phyloP scores from a whole-genome alignment of 225 moss, liverwort and hornwort genomes.

The Anthoceros angustus region DNA sequence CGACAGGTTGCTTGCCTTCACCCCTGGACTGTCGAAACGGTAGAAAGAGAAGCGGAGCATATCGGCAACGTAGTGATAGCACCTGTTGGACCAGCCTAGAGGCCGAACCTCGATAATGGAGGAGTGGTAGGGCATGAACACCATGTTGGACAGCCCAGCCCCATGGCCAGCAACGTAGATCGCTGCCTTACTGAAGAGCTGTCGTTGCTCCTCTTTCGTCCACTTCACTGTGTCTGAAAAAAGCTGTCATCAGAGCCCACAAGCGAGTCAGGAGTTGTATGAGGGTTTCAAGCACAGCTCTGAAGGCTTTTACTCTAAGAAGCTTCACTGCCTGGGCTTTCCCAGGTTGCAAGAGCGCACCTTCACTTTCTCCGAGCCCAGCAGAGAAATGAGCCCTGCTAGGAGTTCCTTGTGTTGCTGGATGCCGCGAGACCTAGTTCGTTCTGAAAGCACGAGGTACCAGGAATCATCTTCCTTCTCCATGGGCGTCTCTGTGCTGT shows the following conservation, averaged over 20 bases:
- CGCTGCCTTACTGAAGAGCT: neutral
- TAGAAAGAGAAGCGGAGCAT: constrained; percentile 2
- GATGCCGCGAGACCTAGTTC: neutral
- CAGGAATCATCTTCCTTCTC: neutral
- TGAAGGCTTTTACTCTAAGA: no score
- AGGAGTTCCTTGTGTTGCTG: neutral
- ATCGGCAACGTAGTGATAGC: neutral
- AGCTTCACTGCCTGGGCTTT: no score
- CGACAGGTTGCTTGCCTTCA: neutral
- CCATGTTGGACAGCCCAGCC: constrained; percentile 1
- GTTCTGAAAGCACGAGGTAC: neutral
- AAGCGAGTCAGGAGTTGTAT: neutral
- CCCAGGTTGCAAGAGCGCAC: neutral
- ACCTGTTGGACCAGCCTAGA: neutral
- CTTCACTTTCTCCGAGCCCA: neutral
- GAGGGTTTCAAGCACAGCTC: no score
- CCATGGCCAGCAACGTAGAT: neutral
- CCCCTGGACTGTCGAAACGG: constrained; percentile 1
- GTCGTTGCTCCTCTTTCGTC: neutral
- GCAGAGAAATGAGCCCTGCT: neutral
- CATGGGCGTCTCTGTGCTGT: neutral
- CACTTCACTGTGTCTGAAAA: neutral
- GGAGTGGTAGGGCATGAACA: neutral
- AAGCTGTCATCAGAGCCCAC: neutral
- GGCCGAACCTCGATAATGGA: neutral